Percentiles rank a stretch among this genome's conserved stretches.
These are phyloP conservation scores for Excoecaria agallocha DNA, from an alignment of 345 rosid genomes.

Conservation along the genomic window DNA sequence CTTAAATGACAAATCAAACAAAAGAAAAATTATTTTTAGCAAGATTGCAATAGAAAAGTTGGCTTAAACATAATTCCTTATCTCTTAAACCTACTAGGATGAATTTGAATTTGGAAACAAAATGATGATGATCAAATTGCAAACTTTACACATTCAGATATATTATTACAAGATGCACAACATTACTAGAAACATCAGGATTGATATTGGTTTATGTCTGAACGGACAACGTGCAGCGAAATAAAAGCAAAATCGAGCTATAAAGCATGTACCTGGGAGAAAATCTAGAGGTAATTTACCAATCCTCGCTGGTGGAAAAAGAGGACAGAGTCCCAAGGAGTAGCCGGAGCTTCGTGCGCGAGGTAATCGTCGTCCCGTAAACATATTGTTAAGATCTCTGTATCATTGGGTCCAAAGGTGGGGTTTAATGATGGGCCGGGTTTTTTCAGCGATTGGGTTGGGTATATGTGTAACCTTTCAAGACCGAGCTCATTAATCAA, in stretches of 20 bases:
- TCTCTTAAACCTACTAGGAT: not conserved
- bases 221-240: too few relatives aligned
- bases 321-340: not conserved
- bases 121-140: not conserved
- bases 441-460: too few relatives aligned
- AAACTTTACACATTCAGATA: not conserved
- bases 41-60: not conserved
- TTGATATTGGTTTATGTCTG: too few relatives aligned
- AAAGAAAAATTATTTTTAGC: not conserved
- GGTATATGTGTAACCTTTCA: too few relatives aligned
- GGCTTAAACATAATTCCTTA: not conserved
- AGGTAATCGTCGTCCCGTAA: not conserved
- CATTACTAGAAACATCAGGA: too few relatives aligned
- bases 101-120: conserved; percentile 10
- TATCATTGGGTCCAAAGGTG: not conserved
- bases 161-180: not conserved
- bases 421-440: too few relatives aligned
- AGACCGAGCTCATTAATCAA: too few relatives aligned
- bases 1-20: not conserved
- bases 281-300: not conserved
- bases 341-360: not conserved
- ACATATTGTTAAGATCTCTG: not conserved
- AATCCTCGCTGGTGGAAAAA: not conserved
- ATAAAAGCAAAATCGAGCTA: not conserved
- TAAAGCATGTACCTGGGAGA: not conserved